Conservation (phyloP, 805 yeast genomes). For the Suhomyces xylopsoci region DNA sequence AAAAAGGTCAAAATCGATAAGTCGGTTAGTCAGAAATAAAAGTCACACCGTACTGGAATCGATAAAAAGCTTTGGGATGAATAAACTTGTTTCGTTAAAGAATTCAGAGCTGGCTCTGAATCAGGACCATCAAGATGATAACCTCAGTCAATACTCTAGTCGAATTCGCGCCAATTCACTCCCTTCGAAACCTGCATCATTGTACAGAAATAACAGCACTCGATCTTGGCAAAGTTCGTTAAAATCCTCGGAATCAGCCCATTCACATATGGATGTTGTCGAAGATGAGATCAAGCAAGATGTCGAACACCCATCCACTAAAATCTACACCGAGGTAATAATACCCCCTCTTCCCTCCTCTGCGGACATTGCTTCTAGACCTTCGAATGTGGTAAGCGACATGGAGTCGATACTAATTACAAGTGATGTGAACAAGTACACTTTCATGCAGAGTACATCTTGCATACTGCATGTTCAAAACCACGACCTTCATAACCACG, state of each 20-base stretch:
- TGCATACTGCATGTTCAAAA: neutral
- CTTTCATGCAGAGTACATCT: neutral
- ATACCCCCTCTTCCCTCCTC: slow-evolving; percentile 2
- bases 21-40: neutral
- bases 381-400: neutral
- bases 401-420: neutral
- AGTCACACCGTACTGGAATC: neutral
- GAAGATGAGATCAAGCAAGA: neutral
- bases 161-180: neutral
- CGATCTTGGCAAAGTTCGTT: neutral
- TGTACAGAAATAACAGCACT: neutral
- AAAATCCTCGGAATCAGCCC: neutral
- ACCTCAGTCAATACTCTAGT: neutral
- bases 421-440: neutral
- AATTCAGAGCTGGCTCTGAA: neutral
- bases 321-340: neutral
- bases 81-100: neutral
- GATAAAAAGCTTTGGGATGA: neutral
- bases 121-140: neutral
- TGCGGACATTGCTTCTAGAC: neutral
- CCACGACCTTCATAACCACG: neutral
- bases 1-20: neutral
- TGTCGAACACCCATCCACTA: neutral
- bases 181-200: neutral
- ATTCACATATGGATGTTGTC: neutral